Base-by-base conservation (phyloP, 1,284 basidiomycete species). In the Sporisorium sorghi region DNA sequence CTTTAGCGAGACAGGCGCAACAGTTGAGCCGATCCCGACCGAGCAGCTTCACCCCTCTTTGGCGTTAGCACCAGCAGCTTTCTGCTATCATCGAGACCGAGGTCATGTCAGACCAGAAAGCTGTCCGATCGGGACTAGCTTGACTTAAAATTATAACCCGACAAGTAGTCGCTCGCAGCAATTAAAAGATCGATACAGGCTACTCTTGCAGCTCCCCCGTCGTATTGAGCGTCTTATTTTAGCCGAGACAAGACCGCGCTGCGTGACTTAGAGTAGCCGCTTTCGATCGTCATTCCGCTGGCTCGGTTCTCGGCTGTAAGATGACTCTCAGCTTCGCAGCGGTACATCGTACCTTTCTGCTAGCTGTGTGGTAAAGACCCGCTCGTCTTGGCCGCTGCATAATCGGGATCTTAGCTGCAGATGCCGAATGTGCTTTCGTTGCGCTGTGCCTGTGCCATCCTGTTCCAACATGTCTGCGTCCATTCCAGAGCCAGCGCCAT, bases 1-100 rank as follows among this genome's bases (percentile, higher is more conserved):
- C 10, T 32, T 42, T 30, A 35, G 51, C 39, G 51, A 52, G 39
- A 52, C 51, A 42, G 19, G 26, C 21, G 30, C 3, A 37, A 19
- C 7, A 5, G 37, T 40, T 6, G 37, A 40, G 5, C 37, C n/a
- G n/a, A 40, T 19, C 37, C 17, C n/a, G 37, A 40, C 37, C 12
- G 5, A n/a, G 8, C 15, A 8, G 3, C 33, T 10, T 35, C 9
- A 10, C 12, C 33, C 33, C 35, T 37, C 35, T 37, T 47, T 32
- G 10, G 15, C 17, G 10, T 17, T 26, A 17, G 19, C 43, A 30
- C 4, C 12, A 26, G 24, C 44, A 46, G 10, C 33, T 3, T 35
- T 14, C 5, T 8, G 5, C 7, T 12, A 35, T 8, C 33, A 14
- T 35, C 12, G 21, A 15, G 43, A 26, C 23, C 14, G n/a, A 44